A percentile compares a stretch with the other conserved stretches of the same genome.
These are phyloP conservation scores for Aspergillus carlsbadensis DNA, from an alignment of 495 filamentous ascomycete genomes.

Conservation along the genomic window DNA sequence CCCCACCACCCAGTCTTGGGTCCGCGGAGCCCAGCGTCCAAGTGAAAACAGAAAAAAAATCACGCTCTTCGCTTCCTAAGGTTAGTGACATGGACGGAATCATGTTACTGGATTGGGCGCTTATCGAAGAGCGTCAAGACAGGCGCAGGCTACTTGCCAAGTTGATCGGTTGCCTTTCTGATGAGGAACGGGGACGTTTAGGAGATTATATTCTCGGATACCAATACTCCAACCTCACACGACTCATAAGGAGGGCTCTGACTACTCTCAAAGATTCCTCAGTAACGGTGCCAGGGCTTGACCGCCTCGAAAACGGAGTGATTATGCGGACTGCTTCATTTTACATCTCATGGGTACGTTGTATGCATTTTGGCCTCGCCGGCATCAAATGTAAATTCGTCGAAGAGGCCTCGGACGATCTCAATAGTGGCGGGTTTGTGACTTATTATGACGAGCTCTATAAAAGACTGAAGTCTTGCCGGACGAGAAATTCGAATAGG, in stretches of 20 bases:
- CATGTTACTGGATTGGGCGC: constrained; percentile 14
- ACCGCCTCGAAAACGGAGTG: constrained; percentile 8
- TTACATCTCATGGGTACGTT: constrained; percentile 42
- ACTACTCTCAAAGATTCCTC: constrained; percentile 10
- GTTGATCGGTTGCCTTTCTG: constrained; percentile 16
- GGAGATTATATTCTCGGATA: constrained; percentile 15
- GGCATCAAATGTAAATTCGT: constrained; percentile 24
- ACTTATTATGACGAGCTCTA: constrained; percentile 27
- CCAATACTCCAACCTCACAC: neutral
- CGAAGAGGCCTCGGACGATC: constrained; percentile 16
- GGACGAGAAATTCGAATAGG: constrained; percentile 4
- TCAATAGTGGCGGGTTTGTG: constrained; percentile 12
- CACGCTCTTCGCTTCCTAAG: constrained; percentile 20
- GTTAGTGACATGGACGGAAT: constrained; percentile 28
- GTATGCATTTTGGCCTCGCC: constrained; percentile 16
- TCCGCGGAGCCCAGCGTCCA: neutral
- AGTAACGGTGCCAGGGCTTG: constrained; percentile 11
- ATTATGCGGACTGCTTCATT: constrained; percentile 35
- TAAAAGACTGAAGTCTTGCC: constrained; percentile 19
- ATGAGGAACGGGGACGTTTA: constrained; percentile 17
- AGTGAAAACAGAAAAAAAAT: neutral
- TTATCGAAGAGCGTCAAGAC: constrained; percentile 31
- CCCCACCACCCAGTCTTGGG: constrained; percentile 18
- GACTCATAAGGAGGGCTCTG: constrained; percentile 10
- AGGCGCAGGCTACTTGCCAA: constrained; percentile 34